These are phyloP conservation scores for Cyclocybe aegerita DNA, from an alignment of 768 basidiomycete species.

Conservation along the genomic window DNA sequence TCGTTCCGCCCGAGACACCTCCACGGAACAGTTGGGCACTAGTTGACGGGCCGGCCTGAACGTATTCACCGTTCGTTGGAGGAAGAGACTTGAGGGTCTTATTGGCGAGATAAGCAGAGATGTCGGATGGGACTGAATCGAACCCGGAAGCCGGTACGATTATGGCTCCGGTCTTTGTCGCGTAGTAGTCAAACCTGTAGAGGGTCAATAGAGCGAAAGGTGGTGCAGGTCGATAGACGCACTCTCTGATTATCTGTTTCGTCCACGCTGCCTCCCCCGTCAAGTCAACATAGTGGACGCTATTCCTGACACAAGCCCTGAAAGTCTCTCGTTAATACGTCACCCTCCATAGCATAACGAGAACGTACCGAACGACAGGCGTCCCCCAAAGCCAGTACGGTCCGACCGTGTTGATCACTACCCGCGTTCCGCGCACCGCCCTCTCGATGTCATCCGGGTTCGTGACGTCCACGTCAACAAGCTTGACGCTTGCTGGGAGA, in stretches of 20 bases:
- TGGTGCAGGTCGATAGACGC: constrained; percentile 21
- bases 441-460: constrained; percentile 51
- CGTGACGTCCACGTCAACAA: constrained; percentile 61
- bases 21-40: constrained; percentile 49
- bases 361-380: constrained; percentile 62
- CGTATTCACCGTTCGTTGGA: constrained; percentile 15
- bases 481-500: constrained; percentile 41
- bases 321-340: background rate
- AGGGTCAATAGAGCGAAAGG: constrained; percentile 3
- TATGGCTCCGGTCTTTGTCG: constrained; percentile 66
- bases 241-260: constrained; percentile 58
- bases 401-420: constrained; percentile 78
- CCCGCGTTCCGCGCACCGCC: constrained; percentile 54
- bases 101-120: constrained; percentile 65
- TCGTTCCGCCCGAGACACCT: constrained; percentile 65
- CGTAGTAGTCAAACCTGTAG: constrained; percentile 66
- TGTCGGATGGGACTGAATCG: constrained; percentile 78
- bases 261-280: constrained; percentile 75
- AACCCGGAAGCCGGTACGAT: constrained; percentile 80
- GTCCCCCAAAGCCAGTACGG: constrained; percentile 74
- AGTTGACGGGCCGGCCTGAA: constrained; percentile 51
- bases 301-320: constrained; percentile 57
- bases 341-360: background rate
- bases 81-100: constrained; percentile 56
- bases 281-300: constrained; percentile 85